A percentile compares a stretch with the other conserved stretches of the same genome.
phyloP scores from a whole-genome alignment of 495 filamentous ascomycete species.

The Hypoxylon intermedium region DNA sequence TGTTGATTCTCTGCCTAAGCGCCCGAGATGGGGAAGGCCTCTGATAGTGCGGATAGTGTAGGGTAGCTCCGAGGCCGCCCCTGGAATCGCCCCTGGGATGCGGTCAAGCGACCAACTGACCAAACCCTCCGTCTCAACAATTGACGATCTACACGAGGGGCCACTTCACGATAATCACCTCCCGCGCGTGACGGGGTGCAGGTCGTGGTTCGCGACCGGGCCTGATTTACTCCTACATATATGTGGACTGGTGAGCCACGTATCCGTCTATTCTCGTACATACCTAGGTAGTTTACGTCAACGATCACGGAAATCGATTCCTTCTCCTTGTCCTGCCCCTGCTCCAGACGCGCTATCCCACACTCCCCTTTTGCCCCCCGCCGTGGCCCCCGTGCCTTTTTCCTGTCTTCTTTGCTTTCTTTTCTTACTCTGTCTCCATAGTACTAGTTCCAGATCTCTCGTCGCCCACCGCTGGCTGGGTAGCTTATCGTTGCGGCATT shows the following conservation, averaged over 20 bases:
- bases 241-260: slow-evolving; percentile 31
- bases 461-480: slow-evolving; percentile 5
- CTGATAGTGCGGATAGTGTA: no score
- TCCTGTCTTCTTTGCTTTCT: slow-evolving; percentile 2
- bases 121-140: slow-evolving; percentile 17
- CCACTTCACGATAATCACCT: slow-evolving; percentile 33
- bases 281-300: slow-evolving; percentile 32
- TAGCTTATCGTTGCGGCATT: slow-evolving; percentile 15
- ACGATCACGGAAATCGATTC: slow-evolving; percentile 9
- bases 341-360: not conserved
- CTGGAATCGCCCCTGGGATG: slow-evolving; percentile 20
- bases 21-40: slow-evolving; percentile 20
- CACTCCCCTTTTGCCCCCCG: not conserved
- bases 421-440: slow-evolving; percentile 15
- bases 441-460: slow-evolving; percentile 2
- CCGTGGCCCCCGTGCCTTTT: not conserved
- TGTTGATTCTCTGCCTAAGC: slow-evolving; percentile 30
- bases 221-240: slow-evolving; percentile 22
- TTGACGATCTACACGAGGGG: slow-evolving; percentile 23
- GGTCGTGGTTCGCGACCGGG: slow-evolving; percentile 15
- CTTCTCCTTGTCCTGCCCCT: not conserved
- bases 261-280: slow-evolving; percentile 21
- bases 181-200: slow-evolving; percentile 26
- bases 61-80: slow-evolving; percentile 8
- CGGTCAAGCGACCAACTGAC: slow-evolving; percentile 23